Evolutionary conservation across 2,329 filamentous ascomycete species (phyloP), one percentile per base, ranked within the genome.

Genomic region (Penicillium sp.): DNA sequence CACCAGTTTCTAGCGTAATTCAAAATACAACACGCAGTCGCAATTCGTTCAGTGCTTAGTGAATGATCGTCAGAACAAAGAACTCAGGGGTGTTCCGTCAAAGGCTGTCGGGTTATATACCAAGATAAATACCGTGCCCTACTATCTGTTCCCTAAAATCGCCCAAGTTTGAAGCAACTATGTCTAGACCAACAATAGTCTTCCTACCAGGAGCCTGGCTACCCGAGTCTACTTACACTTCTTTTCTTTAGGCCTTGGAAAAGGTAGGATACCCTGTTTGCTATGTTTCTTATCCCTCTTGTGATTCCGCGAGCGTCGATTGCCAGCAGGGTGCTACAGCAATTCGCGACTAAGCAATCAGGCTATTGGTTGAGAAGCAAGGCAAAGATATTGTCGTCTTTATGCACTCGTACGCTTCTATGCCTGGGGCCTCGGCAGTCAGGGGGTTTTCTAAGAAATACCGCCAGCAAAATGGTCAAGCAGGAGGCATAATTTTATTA

Each of bases 131-230:
- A 28, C 5, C n/a, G n/a, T n/a, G n/a, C n/a, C n/a, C n/a, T n/a
- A n/a, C n/a, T n/a, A 28, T 8, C 4, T 28, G 4, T 8, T 28
- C 26, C 8, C 26, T 28, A 28, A 28, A 28, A 28, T 8, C 26
- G 4, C 8, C 26, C 26, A 28, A 28, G 26, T 28, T 4, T 28
- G 4, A 4, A 28, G 8, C 5, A 8, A 28, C 26, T 8, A 51
- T 51, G 48, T 26, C 33, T 3, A 42, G 42, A 38, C 48, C 60
- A 14, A 62, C 62, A 7, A 62, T 77, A n/a, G 61, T 77, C 7
- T 68, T 77, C 47, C 66, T 70, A 14, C 73, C 75, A 0, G 73
- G 75, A 7, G 73, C 73, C 1, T 77, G 72, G 73, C 68, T 77
- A 53, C 59, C 63, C 1, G 64, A 70, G 2, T 59, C 57, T 8